A percentile compares a stretch with the other conserved stretches of the same genome.
Evolutionary conservation across 208 protist genomes (phyloP).

Genomic region (Wallacemonas sp.): DNA sequence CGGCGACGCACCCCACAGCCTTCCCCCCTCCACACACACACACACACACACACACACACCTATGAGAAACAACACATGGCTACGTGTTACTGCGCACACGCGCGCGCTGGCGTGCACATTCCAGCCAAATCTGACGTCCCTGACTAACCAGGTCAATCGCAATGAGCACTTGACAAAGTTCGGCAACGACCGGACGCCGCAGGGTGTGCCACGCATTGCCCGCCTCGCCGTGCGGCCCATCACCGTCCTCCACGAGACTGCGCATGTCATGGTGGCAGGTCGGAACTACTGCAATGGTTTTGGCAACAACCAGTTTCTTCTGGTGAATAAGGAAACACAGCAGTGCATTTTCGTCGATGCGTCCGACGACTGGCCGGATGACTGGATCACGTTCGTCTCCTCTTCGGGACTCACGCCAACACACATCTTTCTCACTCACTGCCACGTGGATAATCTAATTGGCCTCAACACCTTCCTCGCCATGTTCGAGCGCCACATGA

Average conservation of each 20-base stretch:
- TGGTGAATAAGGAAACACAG: constrained; percentile 67
- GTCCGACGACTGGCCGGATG: constrained; percentile 89
- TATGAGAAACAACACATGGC: background rate
- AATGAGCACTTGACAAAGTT: constrained; percentile 74
- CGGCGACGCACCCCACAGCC: too few relatives aligned
- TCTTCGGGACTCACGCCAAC: constrained; percentile 54
- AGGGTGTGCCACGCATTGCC: constrained; percentile 69
- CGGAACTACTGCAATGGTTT: constrained; percentile 85
- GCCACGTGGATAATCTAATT: constrained; percentile 87
- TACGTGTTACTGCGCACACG: background rate
- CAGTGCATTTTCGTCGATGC: constrained; percentile 84
- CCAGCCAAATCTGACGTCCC: constrained; percentile 79
- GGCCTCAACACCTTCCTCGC: constrained; percentile 73
- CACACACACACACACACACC: too few relatives aligned
- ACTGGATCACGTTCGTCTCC: constrained; percentile 84
- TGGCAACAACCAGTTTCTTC: constrained; percentile 81
- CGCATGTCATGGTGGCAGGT: constrained; percentile 70
- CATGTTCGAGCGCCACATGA: constrained; percentile 54
- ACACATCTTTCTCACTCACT: constrained; percentile 88
- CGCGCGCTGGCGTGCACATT: constrained; percentile 31
- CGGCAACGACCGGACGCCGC: constrained; percentile 31
- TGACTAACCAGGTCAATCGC: constrained; percentile 77
- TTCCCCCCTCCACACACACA: too few relatives aligned
- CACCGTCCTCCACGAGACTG: constrained; percentile 78
- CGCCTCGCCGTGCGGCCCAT: constrained; percentile 69